Conservation (phyloP, 257 asterid genomes). For the Lantana camara region DNA sequence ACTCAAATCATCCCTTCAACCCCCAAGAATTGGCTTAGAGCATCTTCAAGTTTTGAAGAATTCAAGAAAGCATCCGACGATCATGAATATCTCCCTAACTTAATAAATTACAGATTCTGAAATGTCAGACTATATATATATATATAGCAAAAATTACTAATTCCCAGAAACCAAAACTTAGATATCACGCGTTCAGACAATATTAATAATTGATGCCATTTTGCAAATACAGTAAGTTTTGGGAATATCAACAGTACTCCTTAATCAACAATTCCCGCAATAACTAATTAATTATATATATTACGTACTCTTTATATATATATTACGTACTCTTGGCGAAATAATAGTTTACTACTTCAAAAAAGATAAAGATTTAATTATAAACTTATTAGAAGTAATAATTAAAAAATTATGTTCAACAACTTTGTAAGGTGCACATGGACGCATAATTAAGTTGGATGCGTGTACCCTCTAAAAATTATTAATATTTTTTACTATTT, state of each 20-base stretch:
- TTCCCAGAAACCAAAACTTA: not conserved
- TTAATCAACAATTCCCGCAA: too few relatives aligned
- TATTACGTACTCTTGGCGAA: too few relatives aligned
- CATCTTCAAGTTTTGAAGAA: constrained; percentile 2
- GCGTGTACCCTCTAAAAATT: constrained; percentile 18
- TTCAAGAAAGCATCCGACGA: constrained; percentile 7
- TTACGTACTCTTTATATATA: too few relatives aligned
- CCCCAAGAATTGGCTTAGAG: too few relatives aligned
- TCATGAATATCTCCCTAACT: not conserved
- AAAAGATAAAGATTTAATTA: not conserved
- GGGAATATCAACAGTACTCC: constrained; percentile 5
- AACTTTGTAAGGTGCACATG: constrained; percentile 38
- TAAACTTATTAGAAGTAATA: too few relatives aligned
- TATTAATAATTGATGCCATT: not conserved
- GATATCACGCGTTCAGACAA: not conserved
- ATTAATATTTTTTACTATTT: not conserved
- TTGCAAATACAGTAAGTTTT: constrained; percentile 24
- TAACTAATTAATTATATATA: too few relatives aligned
- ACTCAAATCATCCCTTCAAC: too few relatives aligned
- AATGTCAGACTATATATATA: not conserved
- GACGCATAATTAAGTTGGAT: constrained; percentile 28
- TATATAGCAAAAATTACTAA: not conserved
- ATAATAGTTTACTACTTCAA: not conserved
- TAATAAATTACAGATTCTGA: not conserved
- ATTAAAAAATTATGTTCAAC: not conserved